Evolutionary conservation across 1,284 basidiomycete species (phyloP), one percentile per base, ranked within the genome.

Genomic region (Rhodotorula glutinis): DNA sequence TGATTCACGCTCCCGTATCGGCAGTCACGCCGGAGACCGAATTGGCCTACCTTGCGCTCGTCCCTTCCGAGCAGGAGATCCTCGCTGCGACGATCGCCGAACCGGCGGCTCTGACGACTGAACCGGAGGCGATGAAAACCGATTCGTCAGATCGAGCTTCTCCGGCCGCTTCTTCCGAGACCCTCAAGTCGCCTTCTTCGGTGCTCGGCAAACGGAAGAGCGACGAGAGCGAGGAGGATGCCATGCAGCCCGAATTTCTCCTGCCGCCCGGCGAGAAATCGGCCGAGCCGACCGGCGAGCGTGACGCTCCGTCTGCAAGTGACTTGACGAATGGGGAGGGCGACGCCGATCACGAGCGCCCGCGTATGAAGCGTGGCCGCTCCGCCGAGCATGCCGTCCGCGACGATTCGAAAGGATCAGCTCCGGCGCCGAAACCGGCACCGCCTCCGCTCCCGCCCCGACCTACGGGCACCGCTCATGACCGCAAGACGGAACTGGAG

Each of bases 21-120:
- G 84, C 91, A 10, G 86, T 96, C 30, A 91, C 90, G 0, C 92
- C 92, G 0, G 86, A 87, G 8, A 81, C 91, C 54, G 90, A 94
- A 75, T 83, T 96, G 17, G 92, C 92, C 13, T 93, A 94, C 76
- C 84, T 96, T n/a, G 92, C 92, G 0, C 83, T 96, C 23, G 88
- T 95, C 25, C 92, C 92, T 4, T 89, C 90, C 4, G 86, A 90
- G 75, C 90, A 93, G 70, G 92, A 94, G 77, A 89, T 91, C 55
- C 57, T 40, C 23, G 40, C 57, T 60, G 62, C 72, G 19, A 66
- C 69, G 33, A 56, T 57, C 7, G 40, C 27, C 21, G 58, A 51
- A 7, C 25, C n/a, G 3, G 38, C 25, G 10, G 23, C n/a, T 25
- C 25, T 59, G 9, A 41, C 47, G 4, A 49, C n/a, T 16, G 58